phyloP scores from a whole-genome alignment of 805 yeast genomes.

The Yarrowia divulgata region DNA sequence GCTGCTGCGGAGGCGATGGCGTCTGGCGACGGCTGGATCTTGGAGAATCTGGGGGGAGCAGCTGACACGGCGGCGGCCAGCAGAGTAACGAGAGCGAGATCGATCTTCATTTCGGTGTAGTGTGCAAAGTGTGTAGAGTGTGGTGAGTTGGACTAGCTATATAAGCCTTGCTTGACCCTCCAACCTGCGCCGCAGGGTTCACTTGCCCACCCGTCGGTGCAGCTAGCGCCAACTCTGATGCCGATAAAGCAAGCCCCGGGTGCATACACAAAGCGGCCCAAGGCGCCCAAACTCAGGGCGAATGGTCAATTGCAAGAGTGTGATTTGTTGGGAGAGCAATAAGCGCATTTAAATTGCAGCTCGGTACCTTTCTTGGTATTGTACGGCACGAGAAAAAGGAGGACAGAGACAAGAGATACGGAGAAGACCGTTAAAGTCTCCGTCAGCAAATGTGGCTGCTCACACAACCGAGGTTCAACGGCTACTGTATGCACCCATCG shows the following conservation, averaged over 20 bases:
- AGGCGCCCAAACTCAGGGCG: not conserved
- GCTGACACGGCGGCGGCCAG: slow-evolving; percentile 19
- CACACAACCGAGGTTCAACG: too few species aligned
- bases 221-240: slow-evolving; percentile 10
- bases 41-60: slow-evolving; percentile 11
- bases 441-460: too few species aligned
- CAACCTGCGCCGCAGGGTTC: slow-evolving; percentile 6
- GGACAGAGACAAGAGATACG: not conserved
- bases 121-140: too few species aligned
- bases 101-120: slow-evolving; percentile 6
- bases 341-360: not conserved
- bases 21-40: slow-evolving; percentile 48
- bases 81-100: slow-evolving; percentile 5
- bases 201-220: slow-evolving; percentile 24
- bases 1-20: slow-evolving; percentile 48
- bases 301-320: slow-evolving; percentile 12
- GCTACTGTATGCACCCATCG: not conserved
- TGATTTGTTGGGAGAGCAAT: slow-evolving; percentile 23
- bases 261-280: slow-evolving; percentile 13
- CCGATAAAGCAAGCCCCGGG: slow-evolving; percentile 4
- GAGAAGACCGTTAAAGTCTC: not conserved
- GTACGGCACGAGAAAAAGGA: not conserved
- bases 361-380: not conserved
- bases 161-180: not conserved
- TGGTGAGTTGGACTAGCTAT: not conserved